Evolutionary conservation across 129 eudicot species (phyloP), one percentile per base, ranked within the genome.

Genomic region (Helianthus tuberosus): DNA sequence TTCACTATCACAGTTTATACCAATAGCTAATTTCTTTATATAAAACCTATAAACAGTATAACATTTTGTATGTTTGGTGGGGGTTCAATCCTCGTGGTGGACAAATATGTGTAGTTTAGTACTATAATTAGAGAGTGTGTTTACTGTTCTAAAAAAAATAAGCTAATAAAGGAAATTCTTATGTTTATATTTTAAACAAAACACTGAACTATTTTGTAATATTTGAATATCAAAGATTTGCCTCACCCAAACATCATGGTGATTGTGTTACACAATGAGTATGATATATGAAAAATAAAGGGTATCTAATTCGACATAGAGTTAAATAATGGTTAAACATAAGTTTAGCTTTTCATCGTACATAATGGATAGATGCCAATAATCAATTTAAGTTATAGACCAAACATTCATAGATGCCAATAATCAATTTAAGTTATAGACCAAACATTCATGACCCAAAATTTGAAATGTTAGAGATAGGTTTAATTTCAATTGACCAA

Each of bases 171-270:
- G 58, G 43, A 48, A 67, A 27, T 46, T 67, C 20, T 47, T 17
- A 46, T 44, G 53, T 20, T 66, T 38, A 8, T 46, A 46, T 11
- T 47, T 20, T 67, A n/a, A 62, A 36, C 67, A 32, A 35, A 62
- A 62, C 48, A 13, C 25, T 62, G 20, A 32, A 6, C 67, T 62
- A 35, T 13, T n/a, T 35, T 62, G 46, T 35, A 46, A 62, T 36
- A 35, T 12, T 2, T 36, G 72, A 46, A 47, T 27, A 23, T 67
- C 39, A 67, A 43, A 47, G 58, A 47, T 67, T 23, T 67, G 35
- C 69, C 43, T 67, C 57, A 47, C 72, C 72, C 8, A 67, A 47
- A 67, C 57, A 64, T 35, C 68, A 47, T 46, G 27, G 36, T 67
- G 5, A 15, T 17, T 39, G 14, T 8, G 43, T 65, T 64, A 39